Evolutionary conservation across 148 eudicot genomes (phyloP).

Genomic region (Rhododendron vialii): DNA sequence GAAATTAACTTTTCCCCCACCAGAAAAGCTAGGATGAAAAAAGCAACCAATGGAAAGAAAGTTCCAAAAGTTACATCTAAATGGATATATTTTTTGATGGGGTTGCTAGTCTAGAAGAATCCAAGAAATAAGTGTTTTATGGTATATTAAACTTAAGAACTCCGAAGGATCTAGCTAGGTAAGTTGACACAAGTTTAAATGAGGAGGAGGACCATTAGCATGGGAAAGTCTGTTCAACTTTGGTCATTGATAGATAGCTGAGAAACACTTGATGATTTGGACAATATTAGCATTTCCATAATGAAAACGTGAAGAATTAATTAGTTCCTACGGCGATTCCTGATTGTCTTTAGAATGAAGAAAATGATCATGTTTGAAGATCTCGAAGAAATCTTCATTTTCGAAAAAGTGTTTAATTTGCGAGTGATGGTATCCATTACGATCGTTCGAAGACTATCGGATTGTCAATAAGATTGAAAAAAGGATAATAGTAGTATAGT

Average conservation of each 20-base stretch:
- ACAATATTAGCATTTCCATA: not conserved
- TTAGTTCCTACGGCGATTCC: not conserved
- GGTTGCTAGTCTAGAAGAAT: not conserved
- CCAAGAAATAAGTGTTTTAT: not conserved
- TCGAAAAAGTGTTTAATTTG: not conserved
- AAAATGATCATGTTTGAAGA: not conserved
- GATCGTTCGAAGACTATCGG: too few species aligned
- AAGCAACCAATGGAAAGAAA: conserved; percentile 2
- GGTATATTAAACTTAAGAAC: not conserved
- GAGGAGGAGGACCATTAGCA: not conserved
- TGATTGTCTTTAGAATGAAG: not conserved
- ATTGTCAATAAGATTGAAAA: not conserved
- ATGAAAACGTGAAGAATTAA: not conserved
- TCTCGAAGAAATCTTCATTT: not conserved
- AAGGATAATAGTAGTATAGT: too few species aligned
- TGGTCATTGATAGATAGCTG: not conserved
- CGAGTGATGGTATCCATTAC: not conserved
- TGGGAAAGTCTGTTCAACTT: not conserved
- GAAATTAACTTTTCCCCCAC: not conserved
- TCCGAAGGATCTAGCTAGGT: not conserved
- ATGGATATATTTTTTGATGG: not conserved
- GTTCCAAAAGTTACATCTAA: not conserved
- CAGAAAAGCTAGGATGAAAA: not conserved
- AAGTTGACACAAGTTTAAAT: not conserved
- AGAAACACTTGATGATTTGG: not conserved